A percentile compares a stretch with the other conserved stretches of the same genome.
Evolutionary conservation across 257 asterid species (phyloP).

Genomic region (Asclepias syriaca): DNA sequence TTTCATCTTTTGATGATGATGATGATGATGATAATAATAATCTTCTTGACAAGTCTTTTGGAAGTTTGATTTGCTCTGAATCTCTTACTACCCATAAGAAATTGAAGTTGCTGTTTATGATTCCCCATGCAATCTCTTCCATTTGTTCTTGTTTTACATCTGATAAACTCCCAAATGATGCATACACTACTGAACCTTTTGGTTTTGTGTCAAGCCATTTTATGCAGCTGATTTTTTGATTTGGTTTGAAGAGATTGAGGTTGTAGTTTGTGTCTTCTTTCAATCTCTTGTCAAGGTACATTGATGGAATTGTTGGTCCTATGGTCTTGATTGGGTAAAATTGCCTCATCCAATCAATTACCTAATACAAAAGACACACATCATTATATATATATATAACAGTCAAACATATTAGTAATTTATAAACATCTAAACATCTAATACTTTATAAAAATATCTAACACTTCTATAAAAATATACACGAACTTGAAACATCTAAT

Average conservation of each 20-base stretch:
- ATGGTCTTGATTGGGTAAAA: conserved; percentile 21
- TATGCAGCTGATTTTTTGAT: conserved; percentile 1
- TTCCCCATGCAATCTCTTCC: conserved; percentile 18
- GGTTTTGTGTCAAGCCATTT: conserved; percentile 20
- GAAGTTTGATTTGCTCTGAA: conserved; percentile 15
- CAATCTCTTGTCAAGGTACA: conserved; percentile 15
- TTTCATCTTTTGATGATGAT: too few relatives aligned
- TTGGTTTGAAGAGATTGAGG: conserved; percentile 16
- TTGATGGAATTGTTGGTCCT: conserved; percentile 24
- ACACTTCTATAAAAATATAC: too few relatives aligned
- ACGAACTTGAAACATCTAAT: too few relatives aligned
- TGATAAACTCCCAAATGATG: conserved; percentile 23
- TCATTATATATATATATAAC: too few relatives aligned
- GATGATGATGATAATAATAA: too few relatives aligned
- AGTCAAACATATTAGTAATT: too few relatives aligned
- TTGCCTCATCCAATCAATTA: conserved; percentile 13
- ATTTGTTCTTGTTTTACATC: conserved; percentile 10
- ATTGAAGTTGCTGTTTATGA: conserved; percentile 8
- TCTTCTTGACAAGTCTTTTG: not conserved
- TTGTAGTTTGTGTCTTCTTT: conserved; percentile 17
- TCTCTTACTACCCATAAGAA: conserved; percentile 22
- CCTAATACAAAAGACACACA: conserved; percentile 7
- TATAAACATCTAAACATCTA: too few relatives aligned
- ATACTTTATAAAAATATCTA: too few relatives aligned
- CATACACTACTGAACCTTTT: conserved; percentile 17